Conservation (phyloP, 2,329 filamentous ascomycete genomes). For the Pezizomycotina sp. region DNA sequence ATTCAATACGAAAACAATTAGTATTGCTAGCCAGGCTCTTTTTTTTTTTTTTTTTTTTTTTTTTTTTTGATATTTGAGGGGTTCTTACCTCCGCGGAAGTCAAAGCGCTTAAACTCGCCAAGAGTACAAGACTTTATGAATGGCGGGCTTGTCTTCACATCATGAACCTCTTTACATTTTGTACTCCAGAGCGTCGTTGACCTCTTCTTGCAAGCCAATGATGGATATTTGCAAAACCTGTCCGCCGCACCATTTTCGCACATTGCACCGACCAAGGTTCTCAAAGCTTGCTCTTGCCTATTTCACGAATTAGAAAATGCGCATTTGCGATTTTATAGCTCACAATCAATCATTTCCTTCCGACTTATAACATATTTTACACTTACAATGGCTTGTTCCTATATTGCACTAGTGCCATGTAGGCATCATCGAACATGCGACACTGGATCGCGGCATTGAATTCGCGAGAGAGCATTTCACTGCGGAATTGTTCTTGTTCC, state of each 20-base stretch:
- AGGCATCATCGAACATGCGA: constrained; percentile 66
- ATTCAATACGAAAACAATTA: background rate
- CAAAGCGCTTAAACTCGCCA: constrained; percentile 66
- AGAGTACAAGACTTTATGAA: constrained; percentile 78
- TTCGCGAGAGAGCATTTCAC: constrained; percentile 63
- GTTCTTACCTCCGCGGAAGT: constrained; percentile 57
- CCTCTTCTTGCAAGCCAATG: constrained; percentile 55
- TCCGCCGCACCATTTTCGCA: constrained; percentile 48
- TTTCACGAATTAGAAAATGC: constrained; percentile 8
- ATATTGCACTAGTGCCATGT: constrained; percentile 59
- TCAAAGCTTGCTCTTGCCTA: constrained; percentile 50
- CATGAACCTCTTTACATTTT: constrained; percentile 53
- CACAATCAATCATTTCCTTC: background rate
- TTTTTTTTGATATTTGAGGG: background rate
- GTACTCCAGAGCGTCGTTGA: constrained; percentile 61
- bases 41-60: constrained; percentile 4
- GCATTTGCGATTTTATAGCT: background rate
- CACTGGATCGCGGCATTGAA: constrained; percentile 70
- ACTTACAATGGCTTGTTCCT: constrained; percentile 45
- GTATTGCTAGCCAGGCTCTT: background rate
- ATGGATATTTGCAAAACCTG: constrained; percentile 58
- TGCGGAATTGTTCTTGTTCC: constrained; percentile 34
- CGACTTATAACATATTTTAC: constrained; percentile 18
- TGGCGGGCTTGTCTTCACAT: constrained; percentile 49
- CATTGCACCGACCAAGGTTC: constrained; percentile 52